These are phyloP conservation scores for Cylindricascospora bacillispora DNA, from an alignment of 1,139 yeast species.

Conservation along the genomic window DNA sequence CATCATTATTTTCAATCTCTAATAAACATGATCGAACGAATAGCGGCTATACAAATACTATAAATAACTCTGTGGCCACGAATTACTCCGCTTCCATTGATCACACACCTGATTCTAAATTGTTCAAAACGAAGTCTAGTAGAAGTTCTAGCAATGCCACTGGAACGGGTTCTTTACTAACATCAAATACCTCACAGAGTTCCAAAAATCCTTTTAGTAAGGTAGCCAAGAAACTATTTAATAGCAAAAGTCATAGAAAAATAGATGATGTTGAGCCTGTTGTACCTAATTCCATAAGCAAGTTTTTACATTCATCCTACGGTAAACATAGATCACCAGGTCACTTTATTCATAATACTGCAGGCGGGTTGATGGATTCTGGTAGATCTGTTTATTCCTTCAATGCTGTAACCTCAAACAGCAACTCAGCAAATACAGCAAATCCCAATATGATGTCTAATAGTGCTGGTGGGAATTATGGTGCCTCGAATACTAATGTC, in stretches of 20 bases:
- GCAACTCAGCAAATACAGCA: conserved; percentile 1
- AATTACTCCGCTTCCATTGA: too few species aligned
- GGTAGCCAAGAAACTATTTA: conserved; percentile 14
- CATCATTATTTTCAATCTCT: too few species aligned
- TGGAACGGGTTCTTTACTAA: too few species aligned
- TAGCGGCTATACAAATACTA: too few species aligned
- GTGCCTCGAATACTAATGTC: conserved; percentile 10
- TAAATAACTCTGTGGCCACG: too few species aligned
- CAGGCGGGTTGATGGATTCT: conserved; percentile 16
- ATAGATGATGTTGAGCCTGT: conserved; percentile 15
- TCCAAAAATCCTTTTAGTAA: conserved; percentile 4
- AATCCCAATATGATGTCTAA: too few species aligned
- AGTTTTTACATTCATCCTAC: conserved; percentile 23
- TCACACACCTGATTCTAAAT: too few species aligned
- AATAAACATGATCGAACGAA: too few species aligned
- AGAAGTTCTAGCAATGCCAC: too few species aligned
- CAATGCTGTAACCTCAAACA: conserved; percentile 7
- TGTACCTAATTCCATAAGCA: conserved; percentile 18
- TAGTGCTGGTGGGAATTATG: too few species aligned
- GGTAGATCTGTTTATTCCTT: conserved; percentile 19
- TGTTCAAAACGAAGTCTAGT: conserved; percentile 5
- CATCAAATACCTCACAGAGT: too few species aligned
- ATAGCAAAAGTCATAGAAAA: conserved; percentile 12
- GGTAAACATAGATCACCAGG: conserved; percentile 16
- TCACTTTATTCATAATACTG: conserved; percentile 10